A percentile compares a stretch with the other conserved stretches of the same genome.
Evolutionary conservation across 2,329 filamentous ascomycete genomes (phyloP).

Genomic region (Aureobasidium uvarum): DNA sequence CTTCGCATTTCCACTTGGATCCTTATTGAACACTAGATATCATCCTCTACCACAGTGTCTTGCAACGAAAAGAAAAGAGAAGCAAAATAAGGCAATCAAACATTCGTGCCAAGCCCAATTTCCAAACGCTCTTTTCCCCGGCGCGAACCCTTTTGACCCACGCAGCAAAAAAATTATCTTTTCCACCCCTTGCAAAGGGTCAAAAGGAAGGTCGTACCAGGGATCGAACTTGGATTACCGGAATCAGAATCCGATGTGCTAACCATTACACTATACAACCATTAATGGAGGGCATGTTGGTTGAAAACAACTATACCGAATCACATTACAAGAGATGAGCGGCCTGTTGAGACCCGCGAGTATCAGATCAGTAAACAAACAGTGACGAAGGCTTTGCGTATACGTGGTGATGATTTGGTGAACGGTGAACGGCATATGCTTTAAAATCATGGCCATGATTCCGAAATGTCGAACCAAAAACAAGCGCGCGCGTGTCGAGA

Average conservation of each 20-base stretch:
- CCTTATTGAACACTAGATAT: too few relatives aligned
- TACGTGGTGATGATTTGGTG: too few relatives aligned
- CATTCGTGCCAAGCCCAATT: background rate
- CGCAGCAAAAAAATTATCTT: background rate
- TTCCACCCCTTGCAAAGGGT: background rate
- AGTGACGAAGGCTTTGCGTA: too few relatives aligned
- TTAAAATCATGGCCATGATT: too few relatives aligned
- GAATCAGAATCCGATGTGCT: constrained; percentile 27
- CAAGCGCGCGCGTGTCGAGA: background rate
- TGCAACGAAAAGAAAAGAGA: background rate
- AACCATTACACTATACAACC: constrained; percentile 28
- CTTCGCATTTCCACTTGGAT: background rate
- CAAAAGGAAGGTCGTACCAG: constrained; percentile 23
- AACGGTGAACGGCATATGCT: too few relatives aligned
- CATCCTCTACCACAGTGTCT: too few relatives aligned
- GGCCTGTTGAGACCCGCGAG: too few relatives aligned
- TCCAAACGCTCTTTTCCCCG: background rate
- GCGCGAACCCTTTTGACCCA: background rate
- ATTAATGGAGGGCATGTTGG: background rate
- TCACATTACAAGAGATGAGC: too few relatives aligned
- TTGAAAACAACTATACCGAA: too few relatives aligned
- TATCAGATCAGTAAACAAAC: too few relatives aligned
- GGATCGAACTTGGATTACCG: constrained; percentile 27
- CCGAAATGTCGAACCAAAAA: too few relatives aligned
- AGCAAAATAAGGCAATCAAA: background rate